A percentile compares a stretch with the other conserved stretches of the same genome.
Evolutionary conservation across 1,284 basidiomycete species (phyloP).

Genomic region (Moniliella sp.): DNA sequence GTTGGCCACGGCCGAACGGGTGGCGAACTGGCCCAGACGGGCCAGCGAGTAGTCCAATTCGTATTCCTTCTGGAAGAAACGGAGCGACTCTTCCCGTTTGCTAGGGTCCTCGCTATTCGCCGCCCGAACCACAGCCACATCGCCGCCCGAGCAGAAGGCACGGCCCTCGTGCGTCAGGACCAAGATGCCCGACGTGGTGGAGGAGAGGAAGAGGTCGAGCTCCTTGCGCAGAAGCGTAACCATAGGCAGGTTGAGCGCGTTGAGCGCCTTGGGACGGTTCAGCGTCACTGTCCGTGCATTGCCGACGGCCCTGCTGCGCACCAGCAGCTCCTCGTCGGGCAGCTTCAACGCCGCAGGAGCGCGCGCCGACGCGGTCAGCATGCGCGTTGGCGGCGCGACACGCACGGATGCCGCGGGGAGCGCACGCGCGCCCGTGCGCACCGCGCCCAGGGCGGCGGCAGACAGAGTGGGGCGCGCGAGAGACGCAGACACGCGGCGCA

Average conservation of each 20-base stretch:
- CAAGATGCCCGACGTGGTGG: neutral
- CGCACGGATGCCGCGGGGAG: neutral
- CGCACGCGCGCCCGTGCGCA: too few species aligned
- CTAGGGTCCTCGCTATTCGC: conserved; percentile 10
- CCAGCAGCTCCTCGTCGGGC: neutral
- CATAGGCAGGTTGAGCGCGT: conserved; percentile 69
- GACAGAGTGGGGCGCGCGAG: neutral
- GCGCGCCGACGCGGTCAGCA: neutral
- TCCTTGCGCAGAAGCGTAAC: conserved; percentile 50
- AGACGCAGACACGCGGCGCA: neutral
- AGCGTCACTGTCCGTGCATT: conserved; percentile 47
- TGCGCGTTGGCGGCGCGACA: neutral
- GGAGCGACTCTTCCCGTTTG: conserved; percentile 42
- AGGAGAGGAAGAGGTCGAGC: conserved; percentile 41
- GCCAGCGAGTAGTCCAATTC: conserved; percentile 69
- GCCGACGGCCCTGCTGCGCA: conserved; percentile 5
- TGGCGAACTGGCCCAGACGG: conserved; percentile 25
- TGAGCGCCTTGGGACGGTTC: conserved; percentile 63
- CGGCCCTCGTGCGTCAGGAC: conserved; percentile 42
- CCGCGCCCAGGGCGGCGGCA: too few species aligned
- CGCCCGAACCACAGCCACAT: conserved; percentile 44
- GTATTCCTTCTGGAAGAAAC: conserved; percentile 85
- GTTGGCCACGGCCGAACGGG: neutral
- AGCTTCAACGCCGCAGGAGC: too few species aligned
- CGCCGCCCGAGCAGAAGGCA: conserved; percentile 84